phyloP scores from a whole-genome alignment of 2,329 filamentous ascomycete species.

The Sporothrix pallida region DNA sequence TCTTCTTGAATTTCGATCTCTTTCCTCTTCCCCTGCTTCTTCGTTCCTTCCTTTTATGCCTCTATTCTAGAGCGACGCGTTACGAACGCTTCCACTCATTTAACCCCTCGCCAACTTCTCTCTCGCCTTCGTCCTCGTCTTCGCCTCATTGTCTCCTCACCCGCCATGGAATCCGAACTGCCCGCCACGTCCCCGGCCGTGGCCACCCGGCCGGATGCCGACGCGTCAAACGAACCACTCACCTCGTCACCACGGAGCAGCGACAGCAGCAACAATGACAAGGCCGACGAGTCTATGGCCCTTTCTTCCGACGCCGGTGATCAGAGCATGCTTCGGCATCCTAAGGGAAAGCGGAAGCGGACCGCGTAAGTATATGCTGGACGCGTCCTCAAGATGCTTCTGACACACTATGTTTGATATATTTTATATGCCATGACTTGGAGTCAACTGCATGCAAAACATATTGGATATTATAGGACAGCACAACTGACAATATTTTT shows the following conservation, averaged over 20 bases:
- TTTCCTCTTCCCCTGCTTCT: conserved; percentile 24
- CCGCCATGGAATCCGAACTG: conserved; percentile 34
- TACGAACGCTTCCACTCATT: conserved; percentile 32
- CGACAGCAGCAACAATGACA: conserved; percentile 31
- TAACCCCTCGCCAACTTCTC: conserved; percentile 10
- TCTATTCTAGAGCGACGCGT: conserved; percentile 30
- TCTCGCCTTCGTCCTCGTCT: not conserved
- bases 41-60: conserved; percentile 32
- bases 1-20: conserved; percentile 12
- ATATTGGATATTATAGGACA: not conserved
- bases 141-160: not conserved
- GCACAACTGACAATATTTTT: conserved; percentile 35
- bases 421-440: conserved; percentile 11
- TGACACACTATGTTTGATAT: not conserved
- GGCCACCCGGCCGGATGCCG: conserved; percentile 11
- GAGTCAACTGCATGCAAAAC: not conserved
- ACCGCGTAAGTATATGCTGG: conserved; percentile 61
- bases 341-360: conserved; percentile 66
- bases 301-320: conserved; percentile 36
- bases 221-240: conserved; percentile 31
- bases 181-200: conserved; percentile 30
- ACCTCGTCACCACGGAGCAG: conserved; percentile 36
- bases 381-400: conserved; percentile 29
- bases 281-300: conserved; percentile 32
- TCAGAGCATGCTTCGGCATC: conserved; percentile 49